Percentiles rank a stretch among this genome's conserved stretches.
Conservation (phyloP, 1,284 basidiomycete genomes). For the Tetrapyrgos nigripes region DNA sequence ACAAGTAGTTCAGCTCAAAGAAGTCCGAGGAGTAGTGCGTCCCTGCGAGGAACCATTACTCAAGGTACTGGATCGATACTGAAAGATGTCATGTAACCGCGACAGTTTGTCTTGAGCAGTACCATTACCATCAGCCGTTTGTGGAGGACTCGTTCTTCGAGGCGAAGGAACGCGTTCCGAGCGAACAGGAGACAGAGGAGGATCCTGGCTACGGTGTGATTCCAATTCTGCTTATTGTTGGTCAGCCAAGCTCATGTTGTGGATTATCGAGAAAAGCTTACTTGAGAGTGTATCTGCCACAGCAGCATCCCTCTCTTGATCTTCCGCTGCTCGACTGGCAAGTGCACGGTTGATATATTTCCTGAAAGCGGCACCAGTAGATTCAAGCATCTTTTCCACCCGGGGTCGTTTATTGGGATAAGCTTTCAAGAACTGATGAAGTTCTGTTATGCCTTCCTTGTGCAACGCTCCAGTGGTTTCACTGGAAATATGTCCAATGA, state of each 20-base stretch:
- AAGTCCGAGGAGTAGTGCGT: slow-evolving; percentile 34
- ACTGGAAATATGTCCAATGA: slow-evolving; percentile 91
- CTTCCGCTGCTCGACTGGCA: slow-evolving; percentile 84
- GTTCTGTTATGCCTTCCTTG: slow-evolving; percentile 93
- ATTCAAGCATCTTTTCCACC: slow-evolving; percentile 86
- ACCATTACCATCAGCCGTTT: slow-evolving; percentile 35
- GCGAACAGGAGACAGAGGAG: slow-evolving; percentile 26
- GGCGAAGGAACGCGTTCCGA: slow-evolving; percentile 30
- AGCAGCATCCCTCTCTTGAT: slow-evolving; percentile 78
- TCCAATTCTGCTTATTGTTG: slow-evolving; percentile 62
- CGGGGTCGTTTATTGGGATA: slow-evolving; percentile 88
- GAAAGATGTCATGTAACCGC: slow-evolving; percentile 79
- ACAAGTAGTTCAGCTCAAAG: slow-evolving; percentile 21
- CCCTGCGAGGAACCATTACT: slow-evolving; percentile 68
- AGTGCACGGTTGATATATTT: slow-evolving; percentile 86
- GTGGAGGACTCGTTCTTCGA: slow-evolving; percentile 32
- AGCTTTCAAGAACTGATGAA: slow-evolving; percentile 93
- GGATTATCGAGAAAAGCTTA: slow-evolving; percentile 42
- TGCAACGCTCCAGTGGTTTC: slow-evolving; percentile 84
- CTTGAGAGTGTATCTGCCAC: slow-evolving; percentile 81
- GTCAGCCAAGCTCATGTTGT: slow-evolving; percentile 9
- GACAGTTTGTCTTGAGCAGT: slow-evolving; percentile 68
- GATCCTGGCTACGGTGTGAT: slow-evolving; percentile 47
- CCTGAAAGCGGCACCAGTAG: slow-evolving; percentile 82
- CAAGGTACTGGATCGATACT: slow-evolving; percentile 75